These are phyloP conservation scores for Chlorella sp. DNA, from an alignment of 139 green algal species.

Conservation along the genomic window DNA sequence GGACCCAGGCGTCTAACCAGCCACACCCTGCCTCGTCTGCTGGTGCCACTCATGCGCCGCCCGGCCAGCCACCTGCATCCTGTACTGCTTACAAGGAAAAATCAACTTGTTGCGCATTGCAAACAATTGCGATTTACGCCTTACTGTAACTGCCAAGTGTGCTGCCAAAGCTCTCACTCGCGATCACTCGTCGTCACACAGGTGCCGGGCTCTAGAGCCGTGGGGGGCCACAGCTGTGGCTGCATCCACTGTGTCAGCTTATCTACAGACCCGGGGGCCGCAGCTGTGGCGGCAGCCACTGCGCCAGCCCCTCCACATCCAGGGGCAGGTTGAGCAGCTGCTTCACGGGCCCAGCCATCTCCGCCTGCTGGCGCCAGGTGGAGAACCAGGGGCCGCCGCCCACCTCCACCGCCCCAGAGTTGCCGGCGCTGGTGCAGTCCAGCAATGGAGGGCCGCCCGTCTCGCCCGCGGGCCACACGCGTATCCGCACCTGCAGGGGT, in stretches of 20 bases:
- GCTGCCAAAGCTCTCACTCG: too few species aligned
- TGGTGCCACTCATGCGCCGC: too few species aligned
- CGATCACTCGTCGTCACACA: too few species aligned
- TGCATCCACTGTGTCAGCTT: too few species aligned
- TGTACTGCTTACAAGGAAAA: too few species aligned
- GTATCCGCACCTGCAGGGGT: conserved; percentile 52
- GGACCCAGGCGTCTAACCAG: neutral
- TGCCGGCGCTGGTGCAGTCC: conserved; percentile 65
- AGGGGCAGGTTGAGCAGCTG: conserved; percentile 79
- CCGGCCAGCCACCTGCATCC: too few species aligned
- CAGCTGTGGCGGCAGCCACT: conserved; percentile 55
- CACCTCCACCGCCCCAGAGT: conserved; percentile 83
- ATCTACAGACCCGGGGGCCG: conserved; percentile 77
- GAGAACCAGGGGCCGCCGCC: conserved; percentile 94
- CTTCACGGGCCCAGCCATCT: conserved; percentile 86
- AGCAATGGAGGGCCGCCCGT: conserved; percentile 55
- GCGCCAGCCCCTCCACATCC: conserved; percentile 69
- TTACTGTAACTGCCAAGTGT: too few species aligned
- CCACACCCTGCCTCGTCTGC: too few species aligned
- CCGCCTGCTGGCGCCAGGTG: conserved; percentile 76
- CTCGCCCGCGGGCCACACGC: conserved; percentile 67
- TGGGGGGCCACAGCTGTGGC: too few species aligned
- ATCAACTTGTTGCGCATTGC: too few species aligned
- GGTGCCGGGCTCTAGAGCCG: too few species aligned
- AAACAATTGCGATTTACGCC: too few species aligned